These are phyloP conservation scores for Thalassiosira sp. DNA, from an alignment of 352 stramenopile genomes.

Conservation along the genomic window DNA sequence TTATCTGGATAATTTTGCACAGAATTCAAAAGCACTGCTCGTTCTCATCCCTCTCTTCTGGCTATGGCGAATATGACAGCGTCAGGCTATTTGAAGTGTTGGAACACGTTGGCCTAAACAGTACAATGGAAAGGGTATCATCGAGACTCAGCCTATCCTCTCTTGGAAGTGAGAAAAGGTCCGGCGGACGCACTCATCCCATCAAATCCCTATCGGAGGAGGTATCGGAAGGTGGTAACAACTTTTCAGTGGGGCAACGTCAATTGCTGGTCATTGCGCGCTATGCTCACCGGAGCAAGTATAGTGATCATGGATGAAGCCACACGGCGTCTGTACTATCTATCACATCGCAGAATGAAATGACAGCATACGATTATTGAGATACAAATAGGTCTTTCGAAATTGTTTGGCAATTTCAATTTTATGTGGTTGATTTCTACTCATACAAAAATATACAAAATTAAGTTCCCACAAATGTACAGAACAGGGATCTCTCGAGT, in stretches of 20 bases:
- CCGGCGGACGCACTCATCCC: conserved; percentile 30
- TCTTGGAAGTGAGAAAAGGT: conserved; percentile 11
- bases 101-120: conserved; percentile 69
- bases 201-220: conserved; percentile 64
- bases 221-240: conserved; percentile 86
- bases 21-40: too few species aligned
- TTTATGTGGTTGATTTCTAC: too few species aligned
- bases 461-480: too few species aligned
- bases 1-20: too few species aligned
- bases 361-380: too few species aligned
- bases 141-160: conserved; percentile 40
- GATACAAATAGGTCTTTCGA: too few species aligned
- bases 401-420: too few species aligned
- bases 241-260: conserved; percentile 91
- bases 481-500: too few species aligned
- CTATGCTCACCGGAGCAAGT: conserved; percentile 87
- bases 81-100: conserved; percentile 80
- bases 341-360: too few species aligned
- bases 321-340: too few species aligned
- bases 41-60: too few species aligned
- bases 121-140: conserved; percentile 10
- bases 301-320: conserved; percentile 94
- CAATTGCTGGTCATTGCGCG: conserved; percentile 95
- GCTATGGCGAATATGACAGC: conserved; percentile 82
- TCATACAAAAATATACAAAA: too few species aligned